phyloP scores from a whole-genome alignment of 805 yeast genomes.

The Ogataea populi-albae region DNA sequence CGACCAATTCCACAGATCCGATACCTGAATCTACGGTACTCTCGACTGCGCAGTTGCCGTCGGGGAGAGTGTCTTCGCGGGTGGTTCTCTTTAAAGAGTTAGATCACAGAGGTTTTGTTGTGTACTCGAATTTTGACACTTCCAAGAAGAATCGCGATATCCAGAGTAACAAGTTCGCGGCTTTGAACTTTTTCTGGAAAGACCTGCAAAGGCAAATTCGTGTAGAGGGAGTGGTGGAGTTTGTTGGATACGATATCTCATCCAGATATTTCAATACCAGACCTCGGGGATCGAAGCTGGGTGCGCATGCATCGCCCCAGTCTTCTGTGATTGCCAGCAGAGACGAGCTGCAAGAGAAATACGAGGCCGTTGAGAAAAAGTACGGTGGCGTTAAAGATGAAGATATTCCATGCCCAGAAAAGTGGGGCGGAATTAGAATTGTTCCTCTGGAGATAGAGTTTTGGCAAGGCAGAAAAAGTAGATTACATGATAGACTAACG shows the following conservation, averaged over 20 bases:
- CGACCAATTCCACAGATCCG: conserved; percentile 45
- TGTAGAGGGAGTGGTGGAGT: conserved; percentile 81
- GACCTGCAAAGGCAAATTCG: conserved; percentile 88
- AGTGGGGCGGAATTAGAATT: conserved; percentile 93
- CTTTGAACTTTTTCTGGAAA: conserved; percentile 91
- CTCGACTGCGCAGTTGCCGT: conserved; percentile 85
- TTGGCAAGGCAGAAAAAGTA: conserved; percentile 93
- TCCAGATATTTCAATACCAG: conserved; percentile 79
- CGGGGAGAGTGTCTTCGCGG: conserved; percentile 86
- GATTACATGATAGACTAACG: conserved; percentile 86
- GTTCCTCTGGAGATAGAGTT: conserved; percentile 90
- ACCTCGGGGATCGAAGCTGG: conserved; percentile 90
- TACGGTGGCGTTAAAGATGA: conserved; percentile 54
- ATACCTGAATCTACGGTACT: conserved; percentile 83
- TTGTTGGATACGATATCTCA: conserved; percentile 67
- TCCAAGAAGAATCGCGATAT: conserved; percentile 79
- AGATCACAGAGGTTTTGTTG: conserved; percentile 77
- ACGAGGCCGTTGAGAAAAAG: conserved; percentile 46
- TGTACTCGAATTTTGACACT: conserved; percentile 89
- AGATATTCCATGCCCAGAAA: conserved; percentile 85
- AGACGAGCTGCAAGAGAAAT: conserved; percentile 57
- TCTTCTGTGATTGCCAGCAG: conserved; percentile 55
- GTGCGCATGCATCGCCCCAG: conserved; percentile 97
- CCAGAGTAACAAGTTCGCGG: conserved; percentile 69
- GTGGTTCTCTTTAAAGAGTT: conserved; percentile 86